phyloP scores from a whole-genome alignment of 352 stramenopile species.

The Phytopythium helicoides region DNA sequence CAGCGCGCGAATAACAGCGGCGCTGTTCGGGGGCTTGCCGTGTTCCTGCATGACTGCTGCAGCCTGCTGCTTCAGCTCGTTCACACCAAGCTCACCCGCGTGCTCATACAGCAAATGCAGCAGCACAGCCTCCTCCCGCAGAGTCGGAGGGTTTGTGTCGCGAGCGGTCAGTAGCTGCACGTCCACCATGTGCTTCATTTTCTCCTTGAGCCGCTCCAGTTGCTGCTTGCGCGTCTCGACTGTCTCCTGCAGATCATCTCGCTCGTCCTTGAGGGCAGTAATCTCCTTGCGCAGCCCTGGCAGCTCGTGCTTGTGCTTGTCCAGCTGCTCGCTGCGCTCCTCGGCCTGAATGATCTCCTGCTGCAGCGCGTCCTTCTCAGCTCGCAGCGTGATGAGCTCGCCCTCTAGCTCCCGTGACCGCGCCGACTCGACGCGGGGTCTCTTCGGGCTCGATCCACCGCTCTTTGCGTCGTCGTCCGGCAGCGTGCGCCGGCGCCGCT shows the following conservation, averaged over 20 bases:
- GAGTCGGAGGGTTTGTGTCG: constrained; percentile 38
- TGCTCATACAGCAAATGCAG: constrained; percentile 61
- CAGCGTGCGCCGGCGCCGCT: constrained; percentile 19
- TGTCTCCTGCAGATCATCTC: constrained; percentile 17
- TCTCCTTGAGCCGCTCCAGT: constrained; percentile 42
- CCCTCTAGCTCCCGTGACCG: constrained; percentile 12
- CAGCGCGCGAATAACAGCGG: constrained; percentile 48
- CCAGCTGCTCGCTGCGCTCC: constrained; percentile 31
- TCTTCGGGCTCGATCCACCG: not conserved
- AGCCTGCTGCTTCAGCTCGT: constrained; percentile 55
- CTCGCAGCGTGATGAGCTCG: constrained; percentile 35
- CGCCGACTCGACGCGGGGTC: constrained; percentile 14
- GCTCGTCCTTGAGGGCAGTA: constrained; percentile 19
- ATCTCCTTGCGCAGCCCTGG: constrained; percentile 34
- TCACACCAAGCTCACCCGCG: constrained; percentile 62
- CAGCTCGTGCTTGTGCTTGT: constrained; percentile 34
- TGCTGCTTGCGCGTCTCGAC: constrained; percentile 42
- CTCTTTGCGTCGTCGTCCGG: constrained; percentile 7
- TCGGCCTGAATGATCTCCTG: constrained; percentile 44
- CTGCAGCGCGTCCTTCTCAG: constrained; percentile 45
- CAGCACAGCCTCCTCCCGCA: constrained; percentile 56
- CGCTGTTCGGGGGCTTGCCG: constrained; percentile 39
- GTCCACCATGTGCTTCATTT: constrained; percentile 72
- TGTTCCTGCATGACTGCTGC: constrained; percentile 37
- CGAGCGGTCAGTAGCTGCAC: constrained; percentile 47